Evolutionary conservation across 345 rosid species (phyloP).

Genomic region (Brassica nigra): DNA sequence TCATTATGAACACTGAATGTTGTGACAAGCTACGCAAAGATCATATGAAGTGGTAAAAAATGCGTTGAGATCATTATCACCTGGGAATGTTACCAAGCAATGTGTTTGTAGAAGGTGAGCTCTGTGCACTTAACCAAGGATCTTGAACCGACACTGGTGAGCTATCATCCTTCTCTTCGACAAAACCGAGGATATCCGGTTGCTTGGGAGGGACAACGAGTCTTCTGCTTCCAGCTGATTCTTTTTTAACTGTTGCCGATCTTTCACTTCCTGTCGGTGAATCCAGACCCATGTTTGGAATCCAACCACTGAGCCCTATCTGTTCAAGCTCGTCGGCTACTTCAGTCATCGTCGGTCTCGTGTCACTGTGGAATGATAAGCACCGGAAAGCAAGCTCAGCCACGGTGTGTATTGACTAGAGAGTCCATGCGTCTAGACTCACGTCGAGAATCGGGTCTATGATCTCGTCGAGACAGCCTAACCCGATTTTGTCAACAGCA

Average conservation of each 20-base stretch:
- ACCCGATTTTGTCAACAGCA: slow-evolving; percentile 79
- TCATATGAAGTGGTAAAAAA: slow-evolving; percentile 16
- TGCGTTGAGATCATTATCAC: slow-evolving; percentile 32
- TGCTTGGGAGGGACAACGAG: slow-evolving; percentile 42
- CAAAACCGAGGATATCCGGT: slow-evolving; percentile 40
- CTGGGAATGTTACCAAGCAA: slow-evolving; percentile 59
- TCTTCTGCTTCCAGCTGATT: slow-evolving; percentile 45
- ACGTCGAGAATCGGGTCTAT: slow-evolving; percentile 74
- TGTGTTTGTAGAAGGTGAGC: slow-evolving; percentile 84
- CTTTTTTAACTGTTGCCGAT: slow-evolving; percentile 37
- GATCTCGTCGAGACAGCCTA: slow-evolving; percentile 86
- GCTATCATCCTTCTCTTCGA: slow-evolving; percentile 53
- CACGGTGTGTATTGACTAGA: slow-evolving; percentile 71
- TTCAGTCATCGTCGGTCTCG: slow-evolving; percentile 94
- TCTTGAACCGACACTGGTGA: slow-evolving; percentile 78
- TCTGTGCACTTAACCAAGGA: slow-evolving; percentile 78
- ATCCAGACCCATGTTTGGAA: slow-evolving; percentile 49
- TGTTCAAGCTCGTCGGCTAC: slow-evolving; percentile 86
- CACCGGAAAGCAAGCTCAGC: slow-evolving; percentile 93
- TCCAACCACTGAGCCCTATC: slow-evolving; percentile 68
- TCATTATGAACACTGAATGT: slow-evolving; percentile 23
- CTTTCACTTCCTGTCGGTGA: slow-evolving; percentile 49
- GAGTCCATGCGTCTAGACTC: slow-evolving; percentile 82
- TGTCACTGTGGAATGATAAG: slow-evolving; percentile 79
- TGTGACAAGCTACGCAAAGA: slow-evolving; percentile 16